Evolutionary conservation across 2,329 filamentous ascomycete species (phyloP).

Genomic region (Clonostachys rosea): DNA sequence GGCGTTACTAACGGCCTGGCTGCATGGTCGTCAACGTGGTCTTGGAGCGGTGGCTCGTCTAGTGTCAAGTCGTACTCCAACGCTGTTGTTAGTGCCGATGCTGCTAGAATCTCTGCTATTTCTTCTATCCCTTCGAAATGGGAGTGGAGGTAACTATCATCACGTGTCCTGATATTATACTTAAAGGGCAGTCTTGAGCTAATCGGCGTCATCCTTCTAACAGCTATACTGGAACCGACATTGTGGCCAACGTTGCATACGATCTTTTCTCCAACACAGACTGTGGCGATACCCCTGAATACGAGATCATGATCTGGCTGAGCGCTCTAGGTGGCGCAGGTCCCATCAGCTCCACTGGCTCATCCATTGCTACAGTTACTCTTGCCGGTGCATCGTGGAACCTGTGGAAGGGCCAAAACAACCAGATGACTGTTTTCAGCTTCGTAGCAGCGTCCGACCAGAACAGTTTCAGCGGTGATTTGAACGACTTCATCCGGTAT

Average conservation of each 20-base stretch:
- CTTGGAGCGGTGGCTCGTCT: slow-evolving; percentile 26
- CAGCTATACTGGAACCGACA: slow-evolving; percentile 20
- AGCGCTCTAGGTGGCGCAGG: slow-evolving; percentile 42
- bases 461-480: slow-evolving; percentile 39
- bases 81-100: slow-evolving; percentile 23
- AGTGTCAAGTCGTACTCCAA: slow-evolving; percentile 39
- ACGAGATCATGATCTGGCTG: slow-evolving; percentile 63
- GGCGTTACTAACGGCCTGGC: slow-evolving; percentile 23
- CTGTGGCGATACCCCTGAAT: slow-evolving; percentile 27
- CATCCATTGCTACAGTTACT: slow-evolving; percentile 40
- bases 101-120: slow-evolving; percentile 5
- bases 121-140: no score
- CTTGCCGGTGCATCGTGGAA: slow-evolving; percentile 44
- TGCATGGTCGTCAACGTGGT: slow-evolving; percentile 31
- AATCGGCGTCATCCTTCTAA: not conserved
- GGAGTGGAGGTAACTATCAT: slow-evolving; percentile 3
- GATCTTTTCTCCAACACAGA: slow-evolving; percentile 53
- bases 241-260: slow-evolving; percentile 54
- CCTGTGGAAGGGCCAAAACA: slow-evolving; percentile 53
- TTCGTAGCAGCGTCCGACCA: slow-evolving; percentile 28
- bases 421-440: slow-evolving; percentile 55
- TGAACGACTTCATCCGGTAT: slow-evolving; percentile 53
- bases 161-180: slow-evolving; percentile 11
- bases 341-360: slow-evolving; percentile 30
- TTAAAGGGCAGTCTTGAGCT: slow-evolving; percentile 16